Percentiles rank a stretch among this genome's conserved stretches.
phyloP scores from a whole-genome alignment of 352 stramenopile genomes.

The Pythium aquatile region DNA sequence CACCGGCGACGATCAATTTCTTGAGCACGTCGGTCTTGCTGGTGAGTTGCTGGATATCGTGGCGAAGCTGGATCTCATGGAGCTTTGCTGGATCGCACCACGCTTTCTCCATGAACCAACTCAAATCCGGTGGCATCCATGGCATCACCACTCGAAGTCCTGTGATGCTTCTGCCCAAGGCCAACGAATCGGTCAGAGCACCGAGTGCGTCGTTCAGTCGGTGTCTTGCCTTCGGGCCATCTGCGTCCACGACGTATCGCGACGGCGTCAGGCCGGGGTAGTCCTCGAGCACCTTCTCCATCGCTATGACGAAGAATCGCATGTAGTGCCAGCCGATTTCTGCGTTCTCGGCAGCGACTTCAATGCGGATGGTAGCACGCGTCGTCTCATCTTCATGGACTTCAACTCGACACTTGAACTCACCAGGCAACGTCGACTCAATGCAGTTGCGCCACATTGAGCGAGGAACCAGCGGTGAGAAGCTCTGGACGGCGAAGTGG shows the following conservation, averaged over 20 bases:
- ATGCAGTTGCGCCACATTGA: constrained; percentile 12
- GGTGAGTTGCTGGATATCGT: constrained; percentile 10
- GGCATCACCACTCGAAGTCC: constrained; percentile 5
- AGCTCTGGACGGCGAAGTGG: constrained; percentile 32
- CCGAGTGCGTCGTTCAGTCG: neutral
- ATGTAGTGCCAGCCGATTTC: constrained; percentile 14
- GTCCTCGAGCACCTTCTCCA: constrained; percentile 23
- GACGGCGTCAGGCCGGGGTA: constrained; percentile 19
- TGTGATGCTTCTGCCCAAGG: neutral
- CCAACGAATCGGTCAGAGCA: constrained; percentile 9
- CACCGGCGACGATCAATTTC: constrained; percentile 11
- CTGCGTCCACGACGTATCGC: constrained; percentile 20
- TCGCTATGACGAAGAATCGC: constrained; percentile 22
- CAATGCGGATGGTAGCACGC: constrained; percentile 17
- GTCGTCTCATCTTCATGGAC: neutral
- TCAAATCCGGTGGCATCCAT: constrained; percentile 16
- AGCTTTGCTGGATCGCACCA: constrained; percentile 10
- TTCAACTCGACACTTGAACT: constrained; percentile 13
- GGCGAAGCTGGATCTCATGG: constrained; percentile 11
- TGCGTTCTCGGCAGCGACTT: constrained; percentile 12
- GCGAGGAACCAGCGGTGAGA: constrained; percentile 20
- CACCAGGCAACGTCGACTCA: constrained; percentile 13
- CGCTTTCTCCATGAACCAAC: constrained; percentile 21
- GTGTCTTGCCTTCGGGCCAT: neutral
- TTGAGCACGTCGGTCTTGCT: constrained; percentile 18